phyloP scores from a whole-genome alignment of 1,284 basidiomycete genomes.

The Amylostereum areolatum region DNA sequence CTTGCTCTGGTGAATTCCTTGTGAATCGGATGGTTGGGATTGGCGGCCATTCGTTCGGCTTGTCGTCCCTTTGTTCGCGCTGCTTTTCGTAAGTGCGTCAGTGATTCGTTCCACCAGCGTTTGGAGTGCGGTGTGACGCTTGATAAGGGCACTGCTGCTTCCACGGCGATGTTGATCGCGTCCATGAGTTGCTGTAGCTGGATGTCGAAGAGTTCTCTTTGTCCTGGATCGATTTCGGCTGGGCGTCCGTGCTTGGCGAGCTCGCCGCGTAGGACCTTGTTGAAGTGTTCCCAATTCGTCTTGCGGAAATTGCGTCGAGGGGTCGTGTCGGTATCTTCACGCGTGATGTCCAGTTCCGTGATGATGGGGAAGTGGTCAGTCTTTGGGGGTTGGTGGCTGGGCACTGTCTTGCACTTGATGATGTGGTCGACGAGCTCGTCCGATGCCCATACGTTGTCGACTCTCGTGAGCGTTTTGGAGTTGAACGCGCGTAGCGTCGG shows the following conservation, averaged over 20 bases:
- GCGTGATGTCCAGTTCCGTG: constrained; percentile 8
- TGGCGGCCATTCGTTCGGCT: constrained; percentile 7
- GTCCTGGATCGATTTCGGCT: too few species aligned
- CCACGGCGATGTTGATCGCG: constrained; percentile 13
- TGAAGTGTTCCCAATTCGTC: constrained; percentile 20
- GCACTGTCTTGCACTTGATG: constrained; percentile 13
- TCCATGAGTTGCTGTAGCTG: constrained; percentile 11
- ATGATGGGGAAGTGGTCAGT: constrained; percentile 25
- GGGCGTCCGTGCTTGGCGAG: too few species aligned
- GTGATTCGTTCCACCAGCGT: constrained; percentile 22
- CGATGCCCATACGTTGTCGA: constrained; percentile 29
- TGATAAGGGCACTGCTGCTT: constrained; percentile 12
- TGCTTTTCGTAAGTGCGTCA: constrained; percentile 12
- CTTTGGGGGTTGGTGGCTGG: constrained; percentile 7
- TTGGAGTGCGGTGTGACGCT: constrained; percentile 19
- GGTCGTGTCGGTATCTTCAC: constrained; percentile 1
- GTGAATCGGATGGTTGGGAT: constrained; percentile 11
- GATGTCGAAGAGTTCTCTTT: too few species aligned
- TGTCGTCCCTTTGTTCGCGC: constrained; percentile 11
- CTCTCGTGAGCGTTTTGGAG: constrained; percentile 22
- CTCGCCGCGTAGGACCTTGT: constrained; percentile 3
- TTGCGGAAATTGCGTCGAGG: constrained; percentile 15
- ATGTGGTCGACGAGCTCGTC: constrained; percentile 11
- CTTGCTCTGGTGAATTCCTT: constrained; percentile 7
- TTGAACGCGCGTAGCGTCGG: constrained; percentile 21